A percentile compares a stretch with the other conserved stretches of the same genome.
These are phyloP conservation scores for Moesziomyces globuligerus DNA, from an alignment of 1,284 basidiomycete species.

Conservation along the genomic window DNA sequence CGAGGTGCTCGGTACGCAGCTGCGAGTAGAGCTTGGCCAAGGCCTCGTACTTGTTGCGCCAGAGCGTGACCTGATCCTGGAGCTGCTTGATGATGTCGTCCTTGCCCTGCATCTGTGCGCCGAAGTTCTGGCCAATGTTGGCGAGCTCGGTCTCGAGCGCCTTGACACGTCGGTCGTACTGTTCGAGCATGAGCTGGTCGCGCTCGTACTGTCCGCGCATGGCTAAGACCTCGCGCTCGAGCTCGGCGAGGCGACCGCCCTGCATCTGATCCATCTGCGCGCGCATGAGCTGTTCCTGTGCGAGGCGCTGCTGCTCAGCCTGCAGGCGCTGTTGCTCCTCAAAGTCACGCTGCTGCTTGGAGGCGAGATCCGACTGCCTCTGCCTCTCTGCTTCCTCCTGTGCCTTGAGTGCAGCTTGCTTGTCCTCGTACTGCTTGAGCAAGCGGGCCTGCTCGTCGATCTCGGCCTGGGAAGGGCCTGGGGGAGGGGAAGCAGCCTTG, in stretches of 20 bases:
- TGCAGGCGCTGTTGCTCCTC: conserved; percentile 89
- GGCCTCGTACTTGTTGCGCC: conserved; percentile 99
- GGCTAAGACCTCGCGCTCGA: conserved; percentile 88
- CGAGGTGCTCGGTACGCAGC: conserved; percentile 93
- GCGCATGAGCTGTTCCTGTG: conserved; percentile 84
- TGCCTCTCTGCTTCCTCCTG: conserved; percentile 86
- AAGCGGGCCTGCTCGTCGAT: conserved; percentile 93
- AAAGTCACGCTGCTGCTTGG: conserved; percentile 86
- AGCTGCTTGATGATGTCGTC: conserved; percentile 95
- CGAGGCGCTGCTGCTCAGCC: conserved; percentile 84
- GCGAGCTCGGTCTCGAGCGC: conserved; percentile 90
- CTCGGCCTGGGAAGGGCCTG: conserved; percentile 70
- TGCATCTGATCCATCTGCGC: conserved; percentile 77
- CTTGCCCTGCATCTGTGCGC: conserved; percentile 88
- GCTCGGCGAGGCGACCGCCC: conserved; percentile 74
- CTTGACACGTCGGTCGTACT: conserved; percentile 97
- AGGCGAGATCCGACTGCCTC: conserved; percentile 79
- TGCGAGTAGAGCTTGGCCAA: conserved; percentile 98
- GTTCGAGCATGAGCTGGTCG: conserved; percentile 96
- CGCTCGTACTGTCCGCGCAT: conserved; percentile 98
- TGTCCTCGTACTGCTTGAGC: conserved; percentile 95
- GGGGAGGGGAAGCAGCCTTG: conserved; percentile 52
- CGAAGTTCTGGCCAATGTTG: conserved; percentile 81
- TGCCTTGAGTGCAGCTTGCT: conserved; percentile 83
- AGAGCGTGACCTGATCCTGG: conserved; percentile 94